These are phyloP conservation scores for carrot (Daucus carota) DNA, from an alignment of 129 eudicot genomes.

Conservation along the genomic window DH1_v3.0 NC_030382.2:44041001-44041500, in stretches of 20 bases:
- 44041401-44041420: conserved; percentile 11
- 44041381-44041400: not conserved
- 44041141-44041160: not conserved
- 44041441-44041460: conserved; percentile 11
- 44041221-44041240: not conserved
- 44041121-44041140: too few species aligned
- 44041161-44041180: not conserved
- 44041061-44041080: not conserved
- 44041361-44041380: conserved; percentile 14
- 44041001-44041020: too few species aligned
- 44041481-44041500: conserved; percentile 11
- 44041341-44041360: conserved; percentile 22
- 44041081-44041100: not conserved
- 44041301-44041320: not conserved
- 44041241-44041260: not conserved
- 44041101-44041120: too few species aligned
- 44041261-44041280: not conserved
- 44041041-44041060: not conserved
- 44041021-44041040: too few species aligned
- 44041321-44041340: conserved; percentile 15
- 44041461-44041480: not conserved
- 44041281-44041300: not conserved
- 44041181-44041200: not conserved
- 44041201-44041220: not conserved
- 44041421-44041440: conserved; percentile 3